A percentile compares a stretch with the other conserved stretches of the same genome.
These are phyloP conservation scores for Rhytidiadelphus loreus DNA, from an alignment of 225 moss, liverwort and hornwort genomes.

Conservation along the genomic window DNA sequence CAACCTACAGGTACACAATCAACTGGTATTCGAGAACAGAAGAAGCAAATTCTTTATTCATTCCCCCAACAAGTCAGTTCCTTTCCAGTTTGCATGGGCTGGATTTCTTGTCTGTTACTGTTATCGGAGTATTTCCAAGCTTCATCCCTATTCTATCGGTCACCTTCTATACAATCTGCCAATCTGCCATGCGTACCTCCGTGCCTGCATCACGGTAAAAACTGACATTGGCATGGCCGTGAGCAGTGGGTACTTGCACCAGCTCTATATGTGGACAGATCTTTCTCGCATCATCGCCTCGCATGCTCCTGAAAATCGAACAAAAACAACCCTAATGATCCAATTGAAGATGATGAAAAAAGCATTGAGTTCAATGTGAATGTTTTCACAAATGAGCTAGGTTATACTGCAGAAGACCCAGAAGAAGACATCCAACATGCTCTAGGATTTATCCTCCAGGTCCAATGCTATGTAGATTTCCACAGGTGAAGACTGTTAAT, in stretches of 20 bases:
- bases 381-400: background rate
- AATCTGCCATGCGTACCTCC: slow-evolving; percentile 34
- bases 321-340: background rate
- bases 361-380: background rate
- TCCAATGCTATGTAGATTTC: background rate
- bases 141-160: background rate
- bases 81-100: background rate
- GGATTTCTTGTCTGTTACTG: background rate
- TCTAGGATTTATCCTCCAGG: background rate
- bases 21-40: background rate
- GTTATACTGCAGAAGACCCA: background rate
- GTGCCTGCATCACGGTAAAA: slow-evolving; percentile 80
- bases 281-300: slow-evolving; percentile 83
- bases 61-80: background rate
- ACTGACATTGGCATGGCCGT: slow-evolving; percentile 77
- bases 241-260: slow-evolving; percentile 81
- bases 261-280: slow-evolving; percentile 78
- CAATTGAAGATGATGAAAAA: background rate
- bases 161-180: background rate
- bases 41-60: background rate
- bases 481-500: background rate
- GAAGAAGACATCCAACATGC: background rate
- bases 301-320: slow-evolving; percentile 48
- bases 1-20: background rate
- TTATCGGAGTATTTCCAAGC: background rate